Evolutionary conservation across 352 stramenopile genomes (phyloP), one percentile per base, ranked within the genome.

Genomic region (Lagenidium sp.): DNA sequence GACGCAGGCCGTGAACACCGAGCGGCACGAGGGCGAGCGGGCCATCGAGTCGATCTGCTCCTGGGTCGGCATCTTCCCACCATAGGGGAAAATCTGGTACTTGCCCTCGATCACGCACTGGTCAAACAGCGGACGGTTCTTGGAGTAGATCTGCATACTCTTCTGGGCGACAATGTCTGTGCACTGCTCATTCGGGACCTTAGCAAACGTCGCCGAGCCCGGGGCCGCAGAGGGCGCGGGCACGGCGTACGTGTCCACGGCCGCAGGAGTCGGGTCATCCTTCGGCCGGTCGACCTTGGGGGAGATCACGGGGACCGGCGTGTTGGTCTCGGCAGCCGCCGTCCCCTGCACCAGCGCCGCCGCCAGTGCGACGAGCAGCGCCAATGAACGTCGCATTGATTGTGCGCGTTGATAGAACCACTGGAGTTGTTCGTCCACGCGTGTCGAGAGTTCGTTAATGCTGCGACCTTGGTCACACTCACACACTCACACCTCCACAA

Each of bases 1-100:
- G 31, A 79, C 51, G 21, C 77, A 68, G n/a, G 61, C 60, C 1
- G 67, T 72, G 43, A 82, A 82, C 16, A 85, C 56, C 11, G 67
- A 64, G n/a, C 61, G 42, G 41, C 72, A 85, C 2, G 66, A 63
- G 10, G 65, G 44, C 6, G 68, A 71, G 19, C 61, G 55, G 1
- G 53, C 58, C 66, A 85, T 81, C n/a, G 44, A 50, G 18, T 65
- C 48, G 49, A 82, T 65, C 44, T 85, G 64, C 20, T 41, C n/a
- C 36, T 63, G 43, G 4, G 55, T 81, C 20, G 72, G 64, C n/a
- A 68, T 51, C n/a, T 56, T 41, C 5, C 68, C 72, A 20, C 50
- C 47, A 51, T 67, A 79, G 16, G 72, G 72, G 51, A 79, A 85
- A 38, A 85, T 77, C 46, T 78, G 66, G 55, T 82, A 85, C 32